These are phyloP conservation scores for Nothopassalora personata DNA, from an alignment of 2,329 filamentous ascomycete genomes.

Conservation along the genomic window DNA sequence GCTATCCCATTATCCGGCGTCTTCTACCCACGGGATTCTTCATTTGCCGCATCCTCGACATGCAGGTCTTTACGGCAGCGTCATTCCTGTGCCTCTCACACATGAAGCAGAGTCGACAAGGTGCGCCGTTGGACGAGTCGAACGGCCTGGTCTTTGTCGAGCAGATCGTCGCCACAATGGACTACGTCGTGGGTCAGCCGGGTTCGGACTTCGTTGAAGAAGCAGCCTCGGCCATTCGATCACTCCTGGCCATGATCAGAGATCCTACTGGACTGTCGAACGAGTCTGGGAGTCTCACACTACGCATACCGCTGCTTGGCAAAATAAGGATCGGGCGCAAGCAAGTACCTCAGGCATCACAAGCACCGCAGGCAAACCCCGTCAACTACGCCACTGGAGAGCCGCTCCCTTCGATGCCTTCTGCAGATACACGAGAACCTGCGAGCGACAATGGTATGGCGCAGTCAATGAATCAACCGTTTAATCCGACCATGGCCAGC, in stretches of 20 bases:
- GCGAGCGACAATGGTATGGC: not conserved
- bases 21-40: conserved; percentile 26
- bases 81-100: conserved; percentile 21
- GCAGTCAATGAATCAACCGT: not conserved
- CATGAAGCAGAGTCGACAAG: not conserved
- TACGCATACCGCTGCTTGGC: conserved; percentile 19
- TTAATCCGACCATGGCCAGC: not conserved
- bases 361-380: not conserved
- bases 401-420: not conserved
- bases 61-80: conserved; percentile 26
- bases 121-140: not conserved
- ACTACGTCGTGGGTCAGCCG: conserved; percentile 13
- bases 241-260: conserved; percentile 15
- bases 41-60: conserved; percentile 23
- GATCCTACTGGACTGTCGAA: conserved; percentile 1
- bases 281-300: conserved; percentile 8
- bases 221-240: conserved; percentile 18
- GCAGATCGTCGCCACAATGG: conserved; percentile 17
- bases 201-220: conserved; percentile 20
- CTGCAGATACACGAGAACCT: not conserved
- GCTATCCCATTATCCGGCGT: conserved; percentile 20
- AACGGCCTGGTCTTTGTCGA: conserved; percentile 9
- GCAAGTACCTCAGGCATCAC: not conserved
- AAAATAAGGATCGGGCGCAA: conserved; percentile 18
- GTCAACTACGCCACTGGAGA: not conserved